Base-by-base conservation (phyloP, 192 early-diverging fungal species). In the Cetraspora pellucida region DNA sequence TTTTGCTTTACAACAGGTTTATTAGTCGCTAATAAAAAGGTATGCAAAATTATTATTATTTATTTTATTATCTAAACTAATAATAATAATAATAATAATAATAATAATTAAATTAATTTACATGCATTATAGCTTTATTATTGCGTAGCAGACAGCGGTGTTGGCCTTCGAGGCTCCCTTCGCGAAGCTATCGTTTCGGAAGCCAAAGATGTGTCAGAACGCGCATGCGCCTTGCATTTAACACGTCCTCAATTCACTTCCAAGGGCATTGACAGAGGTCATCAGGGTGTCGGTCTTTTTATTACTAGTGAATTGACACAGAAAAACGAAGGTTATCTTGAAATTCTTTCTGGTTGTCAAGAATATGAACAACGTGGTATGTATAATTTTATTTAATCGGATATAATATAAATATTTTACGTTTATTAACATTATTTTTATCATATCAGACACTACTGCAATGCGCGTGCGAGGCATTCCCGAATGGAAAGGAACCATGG, bases 251-350 rank as follows among this genome's bases (percentile, higher is more conserved):
- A 76, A 52, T 28, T 54, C 37, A 67, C 74, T 2, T 76, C 74
- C 14, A 76, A 76, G 47, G 74, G 74, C 54, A 43, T 67, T 5
- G 47, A 76, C 14, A 31, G 74, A 43, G 74, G 74, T 54, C 74
- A 76, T 76, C 74, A 76, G 66, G 74, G 74, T 25, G 74, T 76
- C 11, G 74, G 74, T 30, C 30, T 76, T 10, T 76, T 76, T 28
- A 76, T 76, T 21, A 76, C 74, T 54, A 66, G 63, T 37, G 74
- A 76, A 52, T 66, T 76, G 37, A 13, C 74, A 25, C 57, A 60
- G 52, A 76, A 66, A 63, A 76, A 76, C 16, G 21, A 43, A 76
- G 74, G 61, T 44, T 67, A 67, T 55, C 47, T 76, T 17, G 61
- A 67, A 76, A 76, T 76, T 55, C 46, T 76, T 9, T 76, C 74